Conservation (phyloP, 1,284 basidiomycete genomes). For the Erythrobasidium hasegawianum region DNA sequence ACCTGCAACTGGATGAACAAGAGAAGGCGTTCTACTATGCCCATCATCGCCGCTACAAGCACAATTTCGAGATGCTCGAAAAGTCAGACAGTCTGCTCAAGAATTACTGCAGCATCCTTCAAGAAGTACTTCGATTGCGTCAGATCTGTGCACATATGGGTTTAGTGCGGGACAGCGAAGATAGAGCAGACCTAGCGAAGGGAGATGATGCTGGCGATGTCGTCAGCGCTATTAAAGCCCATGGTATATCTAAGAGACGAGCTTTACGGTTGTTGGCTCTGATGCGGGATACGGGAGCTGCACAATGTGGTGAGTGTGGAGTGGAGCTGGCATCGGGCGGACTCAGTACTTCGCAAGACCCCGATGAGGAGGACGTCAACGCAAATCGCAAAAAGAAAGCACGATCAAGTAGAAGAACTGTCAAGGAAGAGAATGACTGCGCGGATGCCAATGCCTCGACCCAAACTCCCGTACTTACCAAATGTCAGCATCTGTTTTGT, state of each 20-base stretch:
- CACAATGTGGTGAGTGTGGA: slow-evolving; percentile 82
- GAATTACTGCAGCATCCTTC: slow-evolving; percentile 95
- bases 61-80: slow-evolving; percentile 80
- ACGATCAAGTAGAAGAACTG: slow-evolving; percentile 46
- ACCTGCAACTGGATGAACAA: slow-evolving; percentile 74
- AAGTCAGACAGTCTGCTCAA: slow-evolving; percentile 88
- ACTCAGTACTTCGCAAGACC: slow-evolving; percentile 27
- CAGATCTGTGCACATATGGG: slow-evolving; percentile 97
- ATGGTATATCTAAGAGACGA: slow-evolving; percentile 72
- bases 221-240: slow-evolving; percentile 59
- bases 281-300: slow-evolving; percentile 76
- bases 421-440: slow-evolving; percentile 52
- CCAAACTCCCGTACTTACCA: slow-evolving; percentile 68
- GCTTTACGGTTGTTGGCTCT: slow-evolving; percentile 76
- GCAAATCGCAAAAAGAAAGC: slow-evolving; percentile 52
- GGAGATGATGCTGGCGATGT: slow-evolving; percentile 61
- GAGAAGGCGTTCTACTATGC: slow-evolving; percentile 84
- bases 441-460: slow-evolving; percentile 61
- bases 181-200: slow-evolving; percentile 48
- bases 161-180: slow-evolving; percentile 61
- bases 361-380: slow-evolving; percentile 50
- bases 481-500: slow-evolving; percentile 91
- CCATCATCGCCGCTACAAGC: slow-evolving; percentile 81
- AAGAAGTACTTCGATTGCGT: slow-evolving; percentile 87
- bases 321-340: slow-evolving; percentile 57